Evolutionary conservation across 1,139 yeast genomes (phyloP).

Genomic region (Barnettozyma hawaiiensis): DNA sequence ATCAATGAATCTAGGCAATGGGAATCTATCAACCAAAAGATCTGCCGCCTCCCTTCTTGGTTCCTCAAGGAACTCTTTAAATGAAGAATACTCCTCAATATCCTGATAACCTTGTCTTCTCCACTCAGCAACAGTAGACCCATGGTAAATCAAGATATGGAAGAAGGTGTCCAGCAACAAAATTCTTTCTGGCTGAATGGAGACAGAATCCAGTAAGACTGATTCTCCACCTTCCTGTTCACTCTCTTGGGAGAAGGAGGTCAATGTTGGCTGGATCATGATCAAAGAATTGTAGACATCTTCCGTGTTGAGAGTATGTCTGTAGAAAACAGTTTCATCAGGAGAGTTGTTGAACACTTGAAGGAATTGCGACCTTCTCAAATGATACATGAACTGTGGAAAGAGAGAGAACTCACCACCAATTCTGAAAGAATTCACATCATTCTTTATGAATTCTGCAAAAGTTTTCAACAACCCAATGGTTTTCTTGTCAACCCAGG

Average conservation of each 20-base stretch:
- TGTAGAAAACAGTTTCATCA: conserved; percentile 67
- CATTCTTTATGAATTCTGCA: conserved; percentile 70
- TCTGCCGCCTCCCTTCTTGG: conserved; percentile 71
- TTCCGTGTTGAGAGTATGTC: conserved; percentile 63
- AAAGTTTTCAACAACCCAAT: conserved; percentile 69
- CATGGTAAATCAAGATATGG: conserved; percentile 67
- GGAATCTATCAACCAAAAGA: conserved; percentile 61
- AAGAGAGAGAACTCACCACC: conserved; percentile 62
- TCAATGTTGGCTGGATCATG: conserved; percentile 73
- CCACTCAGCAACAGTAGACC: conserved; percentile 66
- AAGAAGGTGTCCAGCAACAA: conserved; percentile 68
- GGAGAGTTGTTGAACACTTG: conserved; percentile 75
- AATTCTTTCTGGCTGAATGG: conserved; percentile 56
- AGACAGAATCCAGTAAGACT: conserved; percentile 62
- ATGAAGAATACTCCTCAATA: conserved; percentile 55
- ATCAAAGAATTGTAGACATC: conserved; percentile 60
- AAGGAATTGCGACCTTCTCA: conserved; percentile 63
- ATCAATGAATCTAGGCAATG: conserved; percentile 67
- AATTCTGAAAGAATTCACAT: conserved; percentile 57
- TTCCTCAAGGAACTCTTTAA: conserved; percentile 52
- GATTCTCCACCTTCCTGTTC: conserved; percentile 39
- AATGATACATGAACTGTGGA: conserved; percentile 71
- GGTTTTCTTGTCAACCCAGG: conserved; percentile 68
- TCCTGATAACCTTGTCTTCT: conserved; percentile 63
- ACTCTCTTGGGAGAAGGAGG: conserved; percentile 56